Evolutionary conservation across 768 basidiomycete genomes (phyloP).

Genomic region (Amanita pseudoporphyria): DNA sequence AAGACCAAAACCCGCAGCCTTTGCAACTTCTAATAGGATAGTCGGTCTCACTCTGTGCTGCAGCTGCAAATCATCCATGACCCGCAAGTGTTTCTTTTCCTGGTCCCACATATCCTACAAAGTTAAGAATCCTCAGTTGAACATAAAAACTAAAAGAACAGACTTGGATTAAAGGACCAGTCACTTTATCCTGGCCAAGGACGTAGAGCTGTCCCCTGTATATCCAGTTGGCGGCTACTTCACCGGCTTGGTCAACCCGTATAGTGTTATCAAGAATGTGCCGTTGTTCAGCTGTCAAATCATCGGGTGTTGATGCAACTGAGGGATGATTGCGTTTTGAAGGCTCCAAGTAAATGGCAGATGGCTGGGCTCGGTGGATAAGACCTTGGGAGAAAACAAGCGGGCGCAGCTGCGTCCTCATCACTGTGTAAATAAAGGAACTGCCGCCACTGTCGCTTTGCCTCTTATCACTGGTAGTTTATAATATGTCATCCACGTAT

Average conservation of each 20-base stretch:
- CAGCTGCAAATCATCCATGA: constrained; percentile 76
- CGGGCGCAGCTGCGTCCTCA: not conserved
- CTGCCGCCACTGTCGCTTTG: not conserved
- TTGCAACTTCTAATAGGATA: constrained; percentile 72
- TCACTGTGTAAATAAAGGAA: not conserved
- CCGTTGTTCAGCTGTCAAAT: constrained; percentile 41
- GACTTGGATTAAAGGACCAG: constrained; percentile 69
- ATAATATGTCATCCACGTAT: constrained; percentile 33
- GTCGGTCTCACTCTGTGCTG: constrained; percentile 87
- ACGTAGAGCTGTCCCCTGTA: constrained; percentile 82
- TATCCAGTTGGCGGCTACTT: constrained; percentile 93
- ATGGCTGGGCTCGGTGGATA: not conserved
- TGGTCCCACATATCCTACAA: constrained; percentile 93
- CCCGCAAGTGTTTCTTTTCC: constrained; percentile 82
- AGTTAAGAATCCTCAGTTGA: not conserved
- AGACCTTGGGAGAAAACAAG: not conserved
- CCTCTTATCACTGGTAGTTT: not conserved
- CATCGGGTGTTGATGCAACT: constrained; percentile 42
- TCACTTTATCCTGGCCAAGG: constrained; percentile 45
- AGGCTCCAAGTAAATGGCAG: not conserved
- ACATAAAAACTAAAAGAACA: constrained; percentile 14
- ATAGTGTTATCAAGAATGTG: constrained; percentile 53
- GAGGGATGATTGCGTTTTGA: constrained; percentile 14
- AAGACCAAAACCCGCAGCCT: constrained; percentile 78
- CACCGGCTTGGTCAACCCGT: constrained; percentile 92